Evolutionary conservation across 495 filamentous ascomycete species (phyloP), one percentile per base, ranked within the genome.

Genomic region (Trichoderma parareesei): DNA sequence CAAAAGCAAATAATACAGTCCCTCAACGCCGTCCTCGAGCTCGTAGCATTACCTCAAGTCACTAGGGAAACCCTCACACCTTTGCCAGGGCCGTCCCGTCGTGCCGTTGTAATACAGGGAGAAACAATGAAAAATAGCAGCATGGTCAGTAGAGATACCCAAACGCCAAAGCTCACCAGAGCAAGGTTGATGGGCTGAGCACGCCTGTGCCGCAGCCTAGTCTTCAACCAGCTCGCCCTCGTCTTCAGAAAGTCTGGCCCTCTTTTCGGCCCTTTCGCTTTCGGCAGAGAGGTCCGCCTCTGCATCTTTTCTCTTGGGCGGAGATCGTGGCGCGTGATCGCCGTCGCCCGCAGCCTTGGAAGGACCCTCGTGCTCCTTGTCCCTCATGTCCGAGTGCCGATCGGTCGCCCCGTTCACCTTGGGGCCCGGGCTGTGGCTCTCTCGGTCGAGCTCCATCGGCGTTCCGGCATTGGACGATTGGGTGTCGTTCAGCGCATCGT

Each of bases 401-500:
- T 61, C 60, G 14, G 38, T 43, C 35, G 38, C 60, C 18, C 60
- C 60, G 14, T 61, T 61, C 38, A 41, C 5, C 38, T 43, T 40
- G 38, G 38, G 38, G 14, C 16, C 60, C 5, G 73, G 72, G 53
- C 71, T 75, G 63, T 73, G 71, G 13, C 71, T 74, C 5, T 68
- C 68, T 44, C 71, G 67, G 38, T 75, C 73, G 16, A 66, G 65
- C 33, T 64, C 70, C 27, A 69, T 46, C 7, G 64, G 61, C n/a
- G 64, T 70, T 10, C 38, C 66, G 33, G 60, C 61, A 11, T 65
- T 65, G 64, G 64, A 70, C 2, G 69, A 71, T n/a, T 60, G 66
- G 44, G 65, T 64, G 20, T 70, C 70, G 33, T 67, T 61, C 35
- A 70, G 67, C 33, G 69, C 72, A 65, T 81, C 79, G 40, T 76